Base-by-base conservation (phyloP, 1,139 yeast genomes). In the Taphrina communis region DNA sequence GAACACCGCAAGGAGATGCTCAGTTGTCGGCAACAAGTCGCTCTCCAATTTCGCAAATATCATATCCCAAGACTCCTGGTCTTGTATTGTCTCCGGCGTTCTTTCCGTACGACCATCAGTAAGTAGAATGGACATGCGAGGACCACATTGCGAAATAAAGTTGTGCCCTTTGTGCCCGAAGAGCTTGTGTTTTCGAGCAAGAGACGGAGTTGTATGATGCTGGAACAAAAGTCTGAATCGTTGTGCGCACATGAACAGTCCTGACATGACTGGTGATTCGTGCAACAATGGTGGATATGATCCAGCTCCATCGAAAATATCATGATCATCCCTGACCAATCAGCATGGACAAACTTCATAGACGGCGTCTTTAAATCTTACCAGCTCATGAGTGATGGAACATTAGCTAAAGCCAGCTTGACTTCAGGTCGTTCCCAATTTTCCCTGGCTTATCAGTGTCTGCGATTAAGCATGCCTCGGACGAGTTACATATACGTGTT, bases 71-170 rank as follows among this genome's bases (percentile, higher is more conserved):
- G 94, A 83, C 5, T 79, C 79, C 0, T 80, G 78, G 1, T 83
- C 77, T n/a, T 89, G 81, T 61, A 93, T 81, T 74, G 84, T 84
- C 44, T 82, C 81, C 72, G 87, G 80, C 63, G 85, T 86, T 71
- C 99, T 84, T 78, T 93, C 98, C 0, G 97, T 91, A 76, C 99
- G 86, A 77, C 98, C 93, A 78, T 93, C 99, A 25, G 94, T 79
- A 0, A 97, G 97, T 21, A 88, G 77, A 72, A 92, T 82, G 0
- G 86, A 88, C 73, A 90, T 83, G 46, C 85, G 85, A 46, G 85
- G 84, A 42, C 99, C 99, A 58, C 93, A 80, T 25, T 65, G 70
- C 44, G 70, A 67, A 42, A 72, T 35, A 17, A 70, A 70, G 58
- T 72, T 72, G 70, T 72, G 72, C 2, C 73, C 73, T 31, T 71